Conservation (phyloP, 495 filamentous ascomycete genomes). For the Neurospora sp. region DNA sequence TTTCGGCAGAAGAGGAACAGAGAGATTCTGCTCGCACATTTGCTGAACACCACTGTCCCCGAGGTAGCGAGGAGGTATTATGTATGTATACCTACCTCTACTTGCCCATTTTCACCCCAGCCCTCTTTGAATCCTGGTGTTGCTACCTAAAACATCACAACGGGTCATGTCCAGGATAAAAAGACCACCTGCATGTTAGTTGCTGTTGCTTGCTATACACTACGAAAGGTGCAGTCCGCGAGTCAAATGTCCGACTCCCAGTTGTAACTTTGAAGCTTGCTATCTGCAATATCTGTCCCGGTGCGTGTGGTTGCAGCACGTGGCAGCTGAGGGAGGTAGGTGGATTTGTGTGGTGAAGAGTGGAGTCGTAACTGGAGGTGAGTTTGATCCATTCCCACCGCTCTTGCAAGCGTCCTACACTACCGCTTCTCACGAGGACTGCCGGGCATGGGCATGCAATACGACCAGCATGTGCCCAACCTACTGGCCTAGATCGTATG, state of each 20-base stretch:
- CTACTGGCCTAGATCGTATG: neutral
- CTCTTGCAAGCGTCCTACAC: neutral
- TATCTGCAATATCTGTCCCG: neutral
- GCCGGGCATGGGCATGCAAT: neutral
- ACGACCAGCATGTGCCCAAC: neutral
- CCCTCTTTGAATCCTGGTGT: neutral
- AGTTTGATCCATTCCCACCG: neutral
- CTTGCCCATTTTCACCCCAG: neutral
- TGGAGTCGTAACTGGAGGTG: neutral
- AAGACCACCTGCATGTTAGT: neutral
- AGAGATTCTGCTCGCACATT: neutral
- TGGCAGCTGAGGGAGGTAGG: neutral
- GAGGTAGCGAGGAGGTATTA: neutral
- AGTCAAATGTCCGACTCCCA: neutral
- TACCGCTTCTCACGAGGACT: neutral
- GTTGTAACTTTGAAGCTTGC: neutral
- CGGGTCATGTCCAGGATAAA: neutral
- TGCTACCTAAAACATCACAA: neutral
- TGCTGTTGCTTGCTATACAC: neutral
- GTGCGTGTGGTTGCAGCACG: neutral
- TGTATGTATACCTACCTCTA: neutral
- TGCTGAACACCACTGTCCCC: neutral
- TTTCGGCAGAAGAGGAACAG: neutral
- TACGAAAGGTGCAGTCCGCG: neutral
- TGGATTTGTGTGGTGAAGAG: neutral